Evolutionary conservation across 495 filamentous ascomycete genomes (phyloP).

Genomic region (Penicillium pancosmium): DNA sequence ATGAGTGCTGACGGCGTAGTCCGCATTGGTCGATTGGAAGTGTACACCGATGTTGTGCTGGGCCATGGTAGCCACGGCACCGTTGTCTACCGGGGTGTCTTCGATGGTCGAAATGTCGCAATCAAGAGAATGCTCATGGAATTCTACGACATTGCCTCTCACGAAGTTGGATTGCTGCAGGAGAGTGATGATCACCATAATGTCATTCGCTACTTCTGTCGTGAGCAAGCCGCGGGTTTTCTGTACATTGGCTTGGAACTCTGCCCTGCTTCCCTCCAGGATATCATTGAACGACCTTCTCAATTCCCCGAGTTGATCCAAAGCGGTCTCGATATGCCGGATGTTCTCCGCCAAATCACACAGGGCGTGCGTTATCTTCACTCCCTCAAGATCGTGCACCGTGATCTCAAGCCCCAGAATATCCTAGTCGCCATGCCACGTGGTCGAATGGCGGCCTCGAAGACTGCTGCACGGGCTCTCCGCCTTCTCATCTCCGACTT

Average conservation of each 20-base stretch:
- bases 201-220: conserved; percentile 93
- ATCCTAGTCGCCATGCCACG: conserved; percentile 73
- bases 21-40: conserved; percentile 71
- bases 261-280: conserved; percentile 91
- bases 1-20: conserved; percentile 53
- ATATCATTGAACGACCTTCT: conserved; percentile 74
- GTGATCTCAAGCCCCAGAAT: conserved; percentile 96
- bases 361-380: conserved; percentile 87
- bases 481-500: conserved; percentile 96
- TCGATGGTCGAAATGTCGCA: conserved; percentile 88
- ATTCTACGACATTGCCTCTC: conserved; percentile 92
- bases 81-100: conserved; percentile 80
- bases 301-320: conserved; percentile 61
- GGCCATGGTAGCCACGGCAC: conserved; percentile 86
- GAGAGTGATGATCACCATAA: conserved; percentile 96
- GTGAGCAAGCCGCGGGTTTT: conserved; percentile 85
- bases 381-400: conserved; percentile 90
- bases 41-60: conserved; percentile 71
- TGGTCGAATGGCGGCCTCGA: conserved; percentile 32
- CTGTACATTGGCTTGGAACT: conserved; percentile 95
- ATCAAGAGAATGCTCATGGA: conserved; percentile 96
- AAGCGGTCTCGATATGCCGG: conserved; percentile 55
- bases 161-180: conserved; percentile 85
- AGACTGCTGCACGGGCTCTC: conserved; percentile 22
- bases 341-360: conserved; percentile 82